Conservation (phyloP, 257 asterid species). For the Cynanchum wilfordii region DNA sequence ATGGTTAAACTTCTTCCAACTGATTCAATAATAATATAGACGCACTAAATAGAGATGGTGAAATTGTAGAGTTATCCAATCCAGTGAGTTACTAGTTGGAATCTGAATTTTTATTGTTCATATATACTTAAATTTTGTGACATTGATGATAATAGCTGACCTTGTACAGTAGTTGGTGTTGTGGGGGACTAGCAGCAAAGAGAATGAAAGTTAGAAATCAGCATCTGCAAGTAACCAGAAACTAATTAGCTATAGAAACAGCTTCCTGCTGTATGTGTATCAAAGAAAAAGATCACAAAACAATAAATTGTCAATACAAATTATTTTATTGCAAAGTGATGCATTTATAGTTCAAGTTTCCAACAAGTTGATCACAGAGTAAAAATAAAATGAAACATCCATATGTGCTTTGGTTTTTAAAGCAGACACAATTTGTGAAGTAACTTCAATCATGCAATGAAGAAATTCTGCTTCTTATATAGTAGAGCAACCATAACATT, state of each 20-base stretch:
- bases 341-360: neutral
- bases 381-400: neutral
- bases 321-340: neutral
- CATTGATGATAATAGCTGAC: neutral
- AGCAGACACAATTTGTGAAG: neutral
- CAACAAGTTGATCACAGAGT: neutral
- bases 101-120: neutral
- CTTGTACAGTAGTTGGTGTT: neutral
- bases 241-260: neutral
- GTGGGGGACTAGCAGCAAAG: neutral
- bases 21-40: neutral
- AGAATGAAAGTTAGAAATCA: neutral
- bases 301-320: neutral
- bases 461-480: neutral
- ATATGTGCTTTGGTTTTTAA: neutral
- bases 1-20: neutral
- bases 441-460: neutral
- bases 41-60: neutral
- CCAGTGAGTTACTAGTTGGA: neutral
- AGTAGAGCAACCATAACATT: neutral
- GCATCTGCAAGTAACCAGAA: neutral
- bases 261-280: neutral
- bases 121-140: neutral
- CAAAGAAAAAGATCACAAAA: neutral
- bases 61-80: neutral